Conservation (phyloP, 2,329 filamentous ascomycete genomes). For the Davidsoniella virescens region DNA sequence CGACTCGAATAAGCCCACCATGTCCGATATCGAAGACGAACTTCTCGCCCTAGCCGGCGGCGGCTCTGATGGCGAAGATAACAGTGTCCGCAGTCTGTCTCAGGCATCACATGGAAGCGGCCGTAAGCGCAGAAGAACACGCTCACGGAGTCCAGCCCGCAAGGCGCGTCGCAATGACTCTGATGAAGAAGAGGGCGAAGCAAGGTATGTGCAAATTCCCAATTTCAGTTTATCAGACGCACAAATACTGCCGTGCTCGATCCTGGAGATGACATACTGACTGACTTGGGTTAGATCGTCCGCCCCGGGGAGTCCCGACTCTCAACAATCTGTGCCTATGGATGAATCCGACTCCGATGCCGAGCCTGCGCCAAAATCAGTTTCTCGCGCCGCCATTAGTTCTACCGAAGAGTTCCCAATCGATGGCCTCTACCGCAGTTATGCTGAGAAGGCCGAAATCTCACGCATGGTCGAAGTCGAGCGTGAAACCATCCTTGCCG, state of each 20-base stretch:
- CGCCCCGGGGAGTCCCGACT: slow-evolving; percentile 51
- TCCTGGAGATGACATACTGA: neutral
- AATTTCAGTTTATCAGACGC: too few relatives aligned
- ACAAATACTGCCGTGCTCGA: too few relatives aligned
- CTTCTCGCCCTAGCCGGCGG: slow-evolving; percentile 74
- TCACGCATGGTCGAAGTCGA: slow-evolving; percentile 79
- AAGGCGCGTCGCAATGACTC: slow-evolving; percentile 21
- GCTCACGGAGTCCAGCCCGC: slow-evolving; percentile 25
- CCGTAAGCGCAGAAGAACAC: slow-evolving; percentile 2
- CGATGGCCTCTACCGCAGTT: slow-evolving; percentile 68
- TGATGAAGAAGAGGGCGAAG: slow-evolving; percentile 58
- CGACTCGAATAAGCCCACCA: slow-evolving; percentile 24
- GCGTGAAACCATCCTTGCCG: slow-evolving; percentile 76
- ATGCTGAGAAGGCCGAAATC: slow-evolving; percentile 61
- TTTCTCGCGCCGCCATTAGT: slow-evolving; percentile 28
- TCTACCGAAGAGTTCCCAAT: slow-evolving; percentile 50
- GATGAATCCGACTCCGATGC: slow-evolving; percentile 62
- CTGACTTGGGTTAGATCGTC: slow-evolving; percentile 41
- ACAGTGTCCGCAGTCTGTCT: slow-evolving; percentile 5
- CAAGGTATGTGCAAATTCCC: slow-evolving; percentile 22
- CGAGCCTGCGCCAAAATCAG: slow-evolving; percentile 29
- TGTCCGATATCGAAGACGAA: slow-evolving; percentile 88
- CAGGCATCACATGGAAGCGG: slow-evolving; percentile 1
- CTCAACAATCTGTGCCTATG: slow-evolving; percentile 72
- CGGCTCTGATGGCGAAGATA: slow-evolving; percentile 46